phyloP scores from a whole-genome alignment of 140 eudicot species.

The Erigeron philadelphicus region DNA sequence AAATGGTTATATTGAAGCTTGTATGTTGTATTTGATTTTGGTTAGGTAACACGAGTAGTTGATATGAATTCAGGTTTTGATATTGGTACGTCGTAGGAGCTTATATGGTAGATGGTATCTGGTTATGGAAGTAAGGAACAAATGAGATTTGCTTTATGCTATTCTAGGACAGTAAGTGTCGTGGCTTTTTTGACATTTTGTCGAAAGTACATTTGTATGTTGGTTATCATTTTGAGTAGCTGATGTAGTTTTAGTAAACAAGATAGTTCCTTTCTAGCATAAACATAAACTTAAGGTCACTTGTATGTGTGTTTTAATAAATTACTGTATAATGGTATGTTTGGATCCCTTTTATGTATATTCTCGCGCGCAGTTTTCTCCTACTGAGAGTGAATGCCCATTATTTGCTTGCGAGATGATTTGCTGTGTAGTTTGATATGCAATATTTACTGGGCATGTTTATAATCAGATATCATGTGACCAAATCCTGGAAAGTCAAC shows the following conservation, averaged over 20 bases:
- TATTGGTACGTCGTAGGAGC: neutral
- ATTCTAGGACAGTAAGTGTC: neutral
- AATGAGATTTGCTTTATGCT: constrained; percentile 8
- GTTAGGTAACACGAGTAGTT: neutral
- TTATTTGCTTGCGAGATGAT: too few relatives aligned
- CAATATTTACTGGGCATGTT: too few relatives aligned
- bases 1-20: neutral
- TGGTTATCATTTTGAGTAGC: neutral
- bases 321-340: too few relatives aligned
- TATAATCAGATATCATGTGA: too few relatives aligned
- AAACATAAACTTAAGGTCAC: too few relatives aligned
- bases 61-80: neutral
- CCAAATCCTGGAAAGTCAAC: too few relatives aligned
- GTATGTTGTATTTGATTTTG: neutral
- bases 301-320: too few relatives aligned
- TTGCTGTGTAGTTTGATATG: too few relatives aligned
- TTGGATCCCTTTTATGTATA: too few relatives aligned
- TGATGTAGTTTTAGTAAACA: neutral
- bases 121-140: neutral
- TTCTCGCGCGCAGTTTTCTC: too few relatives aligned
- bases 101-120: neutral
- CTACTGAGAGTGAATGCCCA: too few relatives aligned
- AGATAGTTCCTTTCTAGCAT: neutral
- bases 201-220: neutral
- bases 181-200: neutral